A percentile compares a stretch with the other conserved stretches of the same genome.
phyloP scores from a whole-genome alignment of 2,329 filamentous ascomycete genomes.

The Neocatenulostroma microsporum region DNA sequence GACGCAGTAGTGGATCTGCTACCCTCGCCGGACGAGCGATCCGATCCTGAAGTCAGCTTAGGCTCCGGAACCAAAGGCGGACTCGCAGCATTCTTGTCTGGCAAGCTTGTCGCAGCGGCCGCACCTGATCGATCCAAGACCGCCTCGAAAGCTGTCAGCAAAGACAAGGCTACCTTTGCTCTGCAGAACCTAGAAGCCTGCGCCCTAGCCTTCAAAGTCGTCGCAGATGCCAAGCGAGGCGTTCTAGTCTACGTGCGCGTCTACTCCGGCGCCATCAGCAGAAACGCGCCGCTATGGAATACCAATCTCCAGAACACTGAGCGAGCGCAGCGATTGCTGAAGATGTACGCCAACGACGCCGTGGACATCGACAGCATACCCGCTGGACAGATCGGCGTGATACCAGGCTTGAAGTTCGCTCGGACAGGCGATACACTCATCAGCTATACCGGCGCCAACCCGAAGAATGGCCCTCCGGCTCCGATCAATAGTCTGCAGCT shows the following conservation, averaged over 20 bases:
- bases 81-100: constrained; percentile 40
- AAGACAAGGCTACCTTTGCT: constrained; percentile 33
- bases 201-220: constrained; percentile 82
- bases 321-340: constrained; percentile 69
- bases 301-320: constrained; percentile 75
- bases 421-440: constrained; percentile 89
- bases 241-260: constrained; percentile 87
- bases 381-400: constrained; percentile 87
- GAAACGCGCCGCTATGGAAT: constrained; percentile 74
- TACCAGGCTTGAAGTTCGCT: constrained; percentile 82
- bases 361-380: constrained; percentile 73
- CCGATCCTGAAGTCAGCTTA: constrained; percentile 68
- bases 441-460: constrained; percentile 56
- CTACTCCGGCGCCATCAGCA: constrained; percentile 73
- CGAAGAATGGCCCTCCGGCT: constrained; percentile 57
- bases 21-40: constrained; percentile 71
- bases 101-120: constrained; percentile 21
- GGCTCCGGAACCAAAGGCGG: constrained; percentile 46
- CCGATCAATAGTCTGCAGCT: constrained; percentile 70
- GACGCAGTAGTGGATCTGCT: constrained; percentile 84
- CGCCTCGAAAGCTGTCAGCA: constrained; percentile 28
- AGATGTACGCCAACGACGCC: constrained; percentile 83
- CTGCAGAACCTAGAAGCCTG: constrained; percentile 60
- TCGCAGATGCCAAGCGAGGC: constrained; percentile 76
- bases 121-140: constrained; percentile 6